Percentiles rank a stretch among this genome's conserved stretches.
Evolutionary conservation across 2,329 filamentous ascomycete species (phyloP).

Genomic region (Penicillium expansum): DNA sequence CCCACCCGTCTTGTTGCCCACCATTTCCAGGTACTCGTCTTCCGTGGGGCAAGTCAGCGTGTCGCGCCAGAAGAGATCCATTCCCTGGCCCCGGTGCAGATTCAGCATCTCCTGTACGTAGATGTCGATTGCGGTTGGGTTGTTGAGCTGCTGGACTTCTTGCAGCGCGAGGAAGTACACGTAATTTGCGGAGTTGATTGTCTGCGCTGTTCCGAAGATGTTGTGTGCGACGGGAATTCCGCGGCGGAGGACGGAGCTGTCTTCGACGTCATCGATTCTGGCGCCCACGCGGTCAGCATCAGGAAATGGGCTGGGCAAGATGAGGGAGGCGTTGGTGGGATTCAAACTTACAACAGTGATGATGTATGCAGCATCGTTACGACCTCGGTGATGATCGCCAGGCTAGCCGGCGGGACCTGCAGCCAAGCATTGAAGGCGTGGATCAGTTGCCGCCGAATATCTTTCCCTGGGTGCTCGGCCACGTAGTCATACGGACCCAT

Average conservation of each 20-base stretch:
- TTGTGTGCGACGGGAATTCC: conserved; percentile 50
- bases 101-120: conserved; percentile 48
- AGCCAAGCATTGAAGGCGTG: conserved; percentile 47
- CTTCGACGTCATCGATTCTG: conserved; percentile 52
- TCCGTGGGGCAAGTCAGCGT: conserved; percentile 47
- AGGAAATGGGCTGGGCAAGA: not conserved
- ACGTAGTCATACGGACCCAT: conserved; percentile 48
- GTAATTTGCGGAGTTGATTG: conserved; percentile 53
- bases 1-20: conserved; percentile 50
- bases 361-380: conserved; percentile 48
- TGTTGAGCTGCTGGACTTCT: conserved; percentile 42
- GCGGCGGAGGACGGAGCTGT: conserved; percentile 48
- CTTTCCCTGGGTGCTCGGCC: conserved; percentile 45
- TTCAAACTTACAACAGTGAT: conserved; percentile 40
- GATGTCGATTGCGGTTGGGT: conserved; percentile 43
- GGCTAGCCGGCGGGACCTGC: conserved; percentile 41
- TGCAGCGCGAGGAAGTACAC: conserved; percentile 48
- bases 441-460: conserved; percentile 45
- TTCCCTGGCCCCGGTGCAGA: conserved; percentile 48
- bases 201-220: conserved; percentile 51
- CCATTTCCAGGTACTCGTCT: conserved; percentile 50
- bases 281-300: not conserved
- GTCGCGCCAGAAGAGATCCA: conserved; percentile 51
- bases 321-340: too few relatives aligned
- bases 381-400: conserved; percentile 44